Percentiles rank a stretch among this genome's conserved stretches.
Conservation (phyloP, 768 basidiomycete species). For the Imleria badia region DNA sequence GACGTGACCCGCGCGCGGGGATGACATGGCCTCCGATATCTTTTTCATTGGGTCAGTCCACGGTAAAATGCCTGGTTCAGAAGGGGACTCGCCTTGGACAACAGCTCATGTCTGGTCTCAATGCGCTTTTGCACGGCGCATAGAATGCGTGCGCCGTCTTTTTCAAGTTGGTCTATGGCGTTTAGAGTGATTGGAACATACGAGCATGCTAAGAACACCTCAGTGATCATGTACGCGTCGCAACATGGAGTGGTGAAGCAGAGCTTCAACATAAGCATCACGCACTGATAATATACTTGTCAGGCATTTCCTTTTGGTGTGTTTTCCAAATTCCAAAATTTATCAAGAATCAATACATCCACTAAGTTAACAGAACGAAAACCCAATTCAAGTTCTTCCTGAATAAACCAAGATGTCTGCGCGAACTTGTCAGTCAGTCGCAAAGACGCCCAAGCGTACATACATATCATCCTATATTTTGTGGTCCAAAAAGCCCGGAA, state of each 20-base stretch:
- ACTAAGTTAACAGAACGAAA: too few relatives aligned
- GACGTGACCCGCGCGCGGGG: slow-evolving; percentile 53
- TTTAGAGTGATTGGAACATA: slow-evolving; percentile 11
- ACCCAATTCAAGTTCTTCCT: too few relatives aligned
- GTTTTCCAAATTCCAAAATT: too few relatives aligned
- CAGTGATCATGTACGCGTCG: slow-evolving; percentile 15
- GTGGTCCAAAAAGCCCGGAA: slow-evolving; percentile 11
- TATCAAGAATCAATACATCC: too few relatives aligned
- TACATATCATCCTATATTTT: too few relatives aligned
- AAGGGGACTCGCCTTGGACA: slow-evolving; percentile 40
- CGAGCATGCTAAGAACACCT: slow-evolving; percentile 12
- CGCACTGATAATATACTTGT: too few relatives aligned
- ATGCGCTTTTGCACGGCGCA: slow-evolving; percentile 54
- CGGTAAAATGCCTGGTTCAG: not conserved
- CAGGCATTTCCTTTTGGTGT: too few relatives aligned
- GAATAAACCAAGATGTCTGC: too few relatives aligned
- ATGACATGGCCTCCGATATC: slow-evolving; percentile 54
- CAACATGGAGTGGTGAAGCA: slow-evolving; percentile 8
- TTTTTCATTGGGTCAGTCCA: slow-evolving; percentile 28
- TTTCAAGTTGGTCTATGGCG: slow-evolving; percentile 31
- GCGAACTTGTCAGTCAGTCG: too few relatives aligned
- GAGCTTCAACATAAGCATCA: not conserved
- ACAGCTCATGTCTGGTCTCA: slow-evolving; percentile 45
- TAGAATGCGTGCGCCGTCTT: slow-evolving; percentile 51
- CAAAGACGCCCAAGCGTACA: too few relatives aligned